phyloP scores from a whole-genome alignment of 2,329 filamentous ascomycete species.

The Fusarium multiceps region DNA sequence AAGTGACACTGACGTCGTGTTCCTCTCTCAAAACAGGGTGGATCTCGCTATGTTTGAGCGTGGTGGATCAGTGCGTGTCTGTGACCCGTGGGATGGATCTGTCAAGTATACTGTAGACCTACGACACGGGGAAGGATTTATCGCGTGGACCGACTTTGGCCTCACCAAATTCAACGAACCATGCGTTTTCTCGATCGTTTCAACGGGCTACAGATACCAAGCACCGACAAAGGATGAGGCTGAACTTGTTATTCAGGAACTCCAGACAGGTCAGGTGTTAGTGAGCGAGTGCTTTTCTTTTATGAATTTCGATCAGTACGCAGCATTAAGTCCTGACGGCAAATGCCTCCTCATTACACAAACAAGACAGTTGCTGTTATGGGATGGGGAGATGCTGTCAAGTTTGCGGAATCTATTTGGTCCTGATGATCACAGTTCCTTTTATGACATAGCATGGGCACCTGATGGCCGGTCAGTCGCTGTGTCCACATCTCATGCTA shows the following conservation, averaged over 20 bases:
- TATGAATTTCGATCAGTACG: too few relatives aligned
- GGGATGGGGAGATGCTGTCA: rapidly evolving
- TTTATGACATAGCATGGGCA: rapidly evolving
- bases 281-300: rapidly evolving
- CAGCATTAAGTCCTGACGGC: not conserved
- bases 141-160: not conserved
- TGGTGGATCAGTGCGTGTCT: rapidly evolving
- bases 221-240: too few relatives aligned
- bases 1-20: too few relatives aligned
- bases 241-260: not conserved
- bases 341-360: not conserved
- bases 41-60: rapidly evolving
- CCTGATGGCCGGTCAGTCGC: not conserved
- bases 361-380: rapidly evolving
- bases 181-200: not conserved
- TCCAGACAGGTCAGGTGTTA: not conserved
- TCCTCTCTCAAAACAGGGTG: not conserved
- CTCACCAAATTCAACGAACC: rapidly evolving
- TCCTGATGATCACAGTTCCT: rapidly evolving
- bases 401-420: too few relatives aligned
- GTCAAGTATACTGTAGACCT: rapidly evolving
- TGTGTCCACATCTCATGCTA: rapidly evolving
- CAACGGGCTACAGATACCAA: too few relatives aligned
- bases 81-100: not conserved
- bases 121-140: rapidly evolving